phyloP scores from a whole-genome alignment of 148 eudicot genomes.

The Drosera capensis region DNA sequence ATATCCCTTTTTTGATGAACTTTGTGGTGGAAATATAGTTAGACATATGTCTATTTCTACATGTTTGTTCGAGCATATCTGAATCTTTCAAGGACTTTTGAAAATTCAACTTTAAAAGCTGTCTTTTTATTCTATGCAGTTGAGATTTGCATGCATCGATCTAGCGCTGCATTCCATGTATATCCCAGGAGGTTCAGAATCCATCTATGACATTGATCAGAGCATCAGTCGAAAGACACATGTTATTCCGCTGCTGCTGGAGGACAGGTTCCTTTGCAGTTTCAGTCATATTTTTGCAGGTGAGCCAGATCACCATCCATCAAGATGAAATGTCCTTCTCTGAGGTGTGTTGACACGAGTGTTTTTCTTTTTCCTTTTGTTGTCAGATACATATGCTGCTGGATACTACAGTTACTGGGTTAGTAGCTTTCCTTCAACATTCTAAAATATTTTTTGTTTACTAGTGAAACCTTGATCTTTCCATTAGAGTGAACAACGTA shows the following conservation, averaged over 20 bases:
- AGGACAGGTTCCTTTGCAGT: conserved; percentile 77
- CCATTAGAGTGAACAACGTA: background rate
- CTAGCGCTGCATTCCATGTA: conserved; percentile 79
- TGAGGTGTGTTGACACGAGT: background rate
- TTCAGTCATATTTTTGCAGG: conserved; percentile 98
- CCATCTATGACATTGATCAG: conserved; percentile 79
- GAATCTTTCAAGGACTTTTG: too few species aligned
- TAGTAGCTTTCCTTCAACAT: background rate
- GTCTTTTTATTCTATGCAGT: too few species aligned
- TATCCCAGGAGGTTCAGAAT: conserved; percentile 73
- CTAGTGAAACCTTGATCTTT: background rate
- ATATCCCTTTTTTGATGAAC: too few species aligned
- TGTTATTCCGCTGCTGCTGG: conserved; percentile 80
- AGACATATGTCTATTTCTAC: too few species aligned
- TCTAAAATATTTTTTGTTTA: background rate
- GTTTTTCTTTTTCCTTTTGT: conserved; percentile 4
- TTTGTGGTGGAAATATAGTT: too few species aligned
- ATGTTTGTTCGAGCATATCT: too few species aligned
- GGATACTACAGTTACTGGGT: conserved; percentile 99
- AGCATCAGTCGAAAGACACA: conserved; percentile 54
- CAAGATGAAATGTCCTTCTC: background rate
- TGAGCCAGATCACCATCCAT: conserved; percentile 4
- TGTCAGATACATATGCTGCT: conserved; percentile 83
- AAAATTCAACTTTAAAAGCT: too few species aligned
- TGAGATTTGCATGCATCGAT: conserved; percentile 66